A percentile compares a stretch with the other conserved stretches of the same genome.
phyloP scores from a whole-genome alignment of 2,329 filamentous ascomycete species.

The Drechmeria coniospora region DNA sequence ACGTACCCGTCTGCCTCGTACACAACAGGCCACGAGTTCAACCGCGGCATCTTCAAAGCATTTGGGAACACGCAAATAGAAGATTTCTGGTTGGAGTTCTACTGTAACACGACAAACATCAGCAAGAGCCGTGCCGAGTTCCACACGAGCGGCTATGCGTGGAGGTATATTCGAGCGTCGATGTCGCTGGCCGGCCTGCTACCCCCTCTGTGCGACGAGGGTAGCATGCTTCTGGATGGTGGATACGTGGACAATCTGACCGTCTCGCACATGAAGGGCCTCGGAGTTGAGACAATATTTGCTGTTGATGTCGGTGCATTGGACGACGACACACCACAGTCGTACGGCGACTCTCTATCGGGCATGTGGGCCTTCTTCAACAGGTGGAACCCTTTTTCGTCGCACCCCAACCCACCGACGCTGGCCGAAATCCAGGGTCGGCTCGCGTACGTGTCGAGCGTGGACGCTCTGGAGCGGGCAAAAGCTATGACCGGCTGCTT shows the following conservation, averaged over 20 bases:
- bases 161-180: slow-evolving; percentile 89
- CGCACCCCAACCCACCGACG: slow-evolving; percentile 80
- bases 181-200: slow-evolving; percentile 92
- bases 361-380: slow-evolving; percentile 93
- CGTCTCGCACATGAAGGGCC: slow-evolving; percentile 88
- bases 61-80: slow-evolving; percentile 96
- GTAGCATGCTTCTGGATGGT: slow-evolving; percentile 89
- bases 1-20: slow-evolving; percentile 96
- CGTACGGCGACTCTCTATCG: slow-evolving; percentile 84
- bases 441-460: slow-evolving; percentile 85
- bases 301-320: slow-evolving; percentile 87
- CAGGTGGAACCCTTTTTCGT: slow-evolving; percentile 91
- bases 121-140: slow-evolving; percentile 84
- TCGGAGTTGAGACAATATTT: slow-evolving; percentile 89
- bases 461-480: slow-evolving; percentile 85
- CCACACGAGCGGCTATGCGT: slow-evolving; percentile 91
- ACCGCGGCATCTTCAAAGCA: slow-evolving; percentile 95
- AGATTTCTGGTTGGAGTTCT: slow-evolving; percentile 97
- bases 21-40: slow-evolving; percentile 97
- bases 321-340: slow-evolving; percentile 82
- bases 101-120: slow-evolving; percentile 99
- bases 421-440: slow-evolving; percentile 91
- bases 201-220: slow-evolving; percentile 90
- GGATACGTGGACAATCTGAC: slow-evolving; percentile 97
- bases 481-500: slow-evolving; percentile 83